Percentiles rank a stretch among this genome's conserved stretches.
phyloP scores from a whole-genome alignment of 805 yeast genomes.

The Kodamaea kaohsiungensis region DNA sequence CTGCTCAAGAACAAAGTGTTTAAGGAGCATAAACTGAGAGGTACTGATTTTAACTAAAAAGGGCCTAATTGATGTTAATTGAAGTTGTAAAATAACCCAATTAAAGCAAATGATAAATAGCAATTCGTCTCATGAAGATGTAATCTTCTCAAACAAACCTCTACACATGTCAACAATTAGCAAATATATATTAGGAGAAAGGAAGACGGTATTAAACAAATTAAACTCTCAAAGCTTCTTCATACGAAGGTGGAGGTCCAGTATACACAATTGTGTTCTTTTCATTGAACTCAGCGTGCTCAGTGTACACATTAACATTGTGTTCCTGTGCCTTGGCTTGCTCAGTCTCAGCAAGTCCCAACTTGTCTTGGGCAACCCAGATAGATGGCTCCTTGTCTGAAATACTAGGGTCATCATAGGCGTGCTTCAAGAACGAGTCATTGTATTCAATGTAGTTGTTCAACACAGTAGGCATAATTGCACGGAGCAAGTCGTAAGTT shows the following conservation, averaged over 20 bases:
- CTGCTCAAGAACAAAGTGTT: too few species aligned
- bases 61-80: too few species aligned
- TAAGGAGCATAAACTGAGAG: too few species aligned
- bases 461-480: slow-evolving; percentile 42
- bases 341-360: slow-evolving; percentile 66
- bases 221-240: slow-evolving; percentile 45
- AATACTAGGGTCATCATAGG: slow-evolving; percentile 59
- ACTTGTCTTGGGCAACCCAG: slow-evolving; percentile 70
- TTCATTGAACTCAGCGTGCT: slow-evolving; percentile 57
- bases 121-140: too few species aligned
- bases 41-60: too few species aligned
- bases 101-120: too few species aligned
- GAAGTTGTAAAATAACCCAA: too few species aligned
- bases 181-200: slow-evolving; percentile 5
- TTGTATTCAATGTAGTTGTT: slow-evolving; percentile 44
- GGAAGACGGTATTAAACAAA: background rate
- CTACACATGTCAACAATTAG: background rate
- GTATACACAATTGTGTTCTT: slow-evolving; percentile 54
- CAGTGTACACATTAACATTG: slow-evolving; percentile 57
- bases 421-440: slow-evolving; percentile 39
- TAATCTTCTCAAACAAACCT: background rate
- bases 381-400: slow-evolving; percentile 58
- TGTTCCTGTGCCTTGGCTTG: slow-evolving; percentile 55
- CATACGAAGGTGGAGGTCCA: slow-evolving; percentile 74
- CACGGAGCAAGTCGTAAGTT: slow-evolving; percentile 47